A percentile compares a stretch with the other conserved stretches of the same genome.
These are phyloP conservation scores for Nissolia schottii DNA, from an alignment of 306 rosid species.

Conservation along the genomic window DNA sequence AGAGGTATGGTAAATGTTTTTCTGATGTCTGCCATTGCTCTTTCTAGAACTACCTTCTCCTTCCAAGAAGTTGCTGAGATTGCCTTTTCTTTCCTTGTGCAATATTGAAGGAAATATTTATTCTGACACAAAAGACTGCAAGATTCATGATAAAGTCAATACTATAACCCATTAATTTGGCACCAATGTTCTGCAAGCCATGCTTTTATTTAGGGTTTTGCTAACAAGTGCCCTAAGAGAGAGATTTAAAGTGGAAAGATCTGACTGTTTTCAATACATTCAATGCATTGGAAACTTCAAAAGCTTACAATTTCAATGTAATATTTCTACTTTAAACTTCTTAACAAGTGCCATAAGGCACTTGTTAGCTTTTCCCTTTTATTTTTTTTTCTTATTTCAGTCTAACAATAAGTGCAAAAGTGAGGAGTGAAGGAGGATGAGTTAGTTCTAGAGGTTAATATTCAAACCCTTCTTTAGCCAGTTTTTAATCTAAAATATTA, in stretches of 20 bases:
- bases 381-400: background rate
- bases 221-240: too few species aligned
- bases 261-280: too few species aligned
- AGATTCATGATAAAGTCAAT: background rate
- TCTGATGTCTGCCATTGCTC: background rate
- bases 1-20: background rate
- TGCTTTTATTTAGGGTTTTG: too few species aligned
- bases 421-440: background rate
- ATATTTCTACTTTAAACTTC: too few species aligned
- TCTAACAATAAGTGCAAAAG: background rate
- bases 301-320: too few species aligned
- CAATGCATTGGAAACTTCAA: too few species aligned
- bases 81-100: conserved; percentile 1
- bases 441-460: background rate
- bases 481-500: conserved; percentile 1
- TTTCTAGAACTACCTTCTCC: background rate
- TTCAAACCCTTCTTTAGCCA: background rate
- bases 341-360: too few species aligned
- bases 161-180: conserved; percentile 5
- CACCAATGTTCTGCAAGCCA: background rate
- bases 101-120: background rate
- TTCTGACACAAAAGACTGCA: background rate
- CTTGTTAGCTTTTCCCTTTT: too few species aligned
- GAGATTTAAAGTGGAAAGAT: too few species aligned
- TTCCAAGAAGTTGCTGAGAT: background rate